Conservation (phyloP, 1,284 basidiomycete genomes). For the Leccinum fuscescens region DNA sequence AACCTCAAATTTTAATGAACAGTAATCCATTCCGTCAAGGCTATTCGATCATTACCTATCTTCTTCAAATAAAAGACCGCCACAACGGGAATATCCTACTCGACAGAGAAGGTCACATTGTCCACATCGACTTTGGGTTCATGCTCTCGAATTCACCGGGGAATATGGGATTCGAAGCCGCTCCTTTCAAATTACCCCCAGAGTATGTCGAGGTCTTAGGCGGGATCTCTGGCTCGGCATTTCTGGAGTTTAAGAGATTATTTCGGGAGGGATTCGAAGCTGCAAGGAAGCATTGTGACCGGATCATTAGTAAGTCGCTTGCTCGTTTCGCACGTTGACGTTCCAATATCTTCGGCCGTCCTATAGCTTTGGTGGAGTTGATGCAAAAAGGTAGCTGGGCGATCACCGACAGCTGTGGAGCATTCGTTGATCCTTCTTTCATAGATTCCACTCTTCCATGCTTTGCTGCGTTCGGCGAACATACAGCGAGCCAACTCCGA, state of each 20-base stretch:
- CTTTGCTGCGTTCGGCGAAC: slow-evolving; percentile 87
- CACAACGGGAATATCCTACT: slow-evolving; percentile 99
- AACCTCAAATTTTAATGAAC: neutral
- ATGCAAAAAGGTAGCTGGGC: slow-evolving; percentile 85
- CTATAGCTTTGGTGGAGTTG: slow-evolving; percentile 83
- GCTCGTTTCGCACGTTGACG: slow-evolving; percentile 3
- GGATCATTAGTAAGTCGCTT: slow-evolving; percentile 80
- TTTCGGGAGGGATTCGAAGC: slow-evolving; percentile 94
- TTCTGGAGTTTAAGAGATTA: slow-evolving; percentile 81
- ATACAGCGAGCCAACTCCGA: slow-evolving; percentile 83
- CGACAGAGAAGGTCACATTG: slow-evolving; percentile 90
- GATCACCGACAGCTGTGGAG: neutral
- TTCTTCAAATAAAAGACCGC: slow-evolving; percentile 97
- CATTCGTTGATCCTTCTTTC: slow-evolving; percentile 9
- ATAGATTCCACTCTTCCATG: slow-evolving; percentile 91
- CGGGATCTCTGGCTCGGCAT: slow-evolving; percentile 77
- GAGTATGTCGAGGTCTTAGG: slow-evolving; percentile 98
- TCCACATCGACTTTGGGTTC: slow-evolving; percentile 99
- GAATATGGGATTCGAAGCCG: slow-evolving; percentile 97
- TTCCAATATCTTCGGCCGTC: slow-evolving; percentile 5
- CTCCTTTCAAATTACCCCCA: slow-evolving; percentile 93
- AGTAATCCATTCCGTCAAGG: slow-evolving; percentile 42
- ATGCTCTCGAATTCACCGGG: slow-evolving; percentile 97
- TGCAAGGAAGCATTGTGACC: slow-evolving; percentile 93
- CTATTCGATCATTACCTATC: slow-evolving; percentile 92